A percentile compares a stretch with the other conserved stretches of the same genome.
phyloP scores from a whole-genome alignment of 805 yeast genomes.

The Monosporozyma aerobia region DNA sequence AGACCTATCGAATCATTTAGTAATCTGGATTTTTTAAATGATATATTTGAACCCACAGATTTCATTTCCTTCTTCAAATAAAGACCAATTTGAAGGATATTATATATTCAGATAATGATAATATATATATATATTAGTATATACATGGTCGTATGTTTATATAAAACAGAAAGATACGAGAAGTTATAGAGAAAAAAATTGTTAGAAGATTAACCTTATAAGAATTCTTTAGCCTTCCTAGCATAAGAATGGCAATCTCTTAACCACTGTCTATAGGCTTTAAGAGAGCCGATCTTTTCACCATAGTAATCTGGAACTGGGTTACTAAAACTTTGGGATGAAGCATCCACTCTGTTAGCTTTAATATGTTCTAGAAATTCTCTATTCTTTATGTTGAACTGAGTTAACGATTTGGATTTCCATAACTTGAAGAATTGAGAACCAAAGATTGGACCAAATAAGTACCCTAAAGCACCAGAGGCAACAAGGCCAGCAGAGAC shows the following conservation, averaged over 20 bases:
- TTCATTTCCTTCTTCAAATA: slow-evolving; percentile 17
- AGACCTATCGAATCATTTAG: slow-evolving; percentile 7
- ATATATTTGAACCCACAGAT: slow-evolving; percentile 24
- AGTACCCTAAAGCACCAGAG: slow-evolving; percentile 68
- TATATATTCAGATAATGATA: not conserved
- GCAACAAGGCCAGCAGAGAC: slow-evolving; percentile 63
- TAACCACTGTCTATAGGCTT: slow-evolving; percentile 89
- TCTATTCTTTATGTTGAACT: slow-evolving; percentile 55
- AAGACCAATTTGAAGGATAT: not conserved
- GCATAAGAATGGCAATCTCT: slow-evolving; percentile 89
- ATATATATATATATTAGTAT: not conserved
- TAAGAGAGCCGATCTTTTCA: slow-evolving; percentile 80
- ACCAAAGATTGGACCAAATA: slow-evolving; percentile 78
- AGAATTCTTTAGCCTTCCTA: slow-evolving; percentile 69
- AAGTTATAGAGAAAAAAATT: not conserved
- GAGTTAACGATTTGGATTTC: slow-evolving; percentile 37
- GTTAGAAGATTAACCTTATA: slow-evolving; percentile 28
- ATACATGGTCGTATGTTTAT: not conserved
- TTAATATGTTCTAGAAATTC: slow-evolving; percentile 66
- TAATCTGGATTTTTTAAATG: slow-evolving; percentile 16
- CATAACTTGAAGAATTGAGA: slow-evolving; percentile 53
- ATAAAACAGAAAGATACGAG: not conserved
- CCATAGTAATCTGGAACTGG: slow-evolving; percentile 99
- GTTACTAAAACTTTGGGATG: slow-evolving; percentile 78
- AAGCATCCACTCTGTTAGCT: slow-evolving; percentile 82